Evolutionary conservation across 1,284 basidiomycete genomes (phyloP).

Genomic region (Sanghuangporus baumii): DNA sequence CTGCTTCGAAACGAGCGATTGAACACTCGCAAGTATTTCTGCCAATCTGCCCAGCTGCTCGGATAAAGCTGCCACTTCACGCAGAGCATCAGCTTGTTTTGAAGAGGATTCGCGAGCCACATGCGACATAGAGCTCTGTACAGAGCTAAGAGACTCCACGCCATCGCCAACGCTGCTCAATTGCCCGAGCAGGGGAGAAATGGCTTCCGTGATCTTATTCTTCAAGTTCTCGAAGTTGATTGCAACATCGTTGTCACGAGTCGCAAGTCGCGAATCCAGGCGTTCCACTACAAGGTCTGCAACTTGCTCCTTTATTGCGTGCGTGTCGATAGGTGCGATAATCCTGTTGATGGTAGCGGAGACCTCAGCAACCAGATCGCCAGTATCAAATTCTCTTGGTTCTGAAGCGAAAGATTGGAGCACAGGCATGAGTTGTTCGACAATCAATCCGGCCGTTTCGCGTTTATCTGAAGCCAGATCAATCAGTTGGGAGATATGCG

Average conservation of each 20-base stretch:
- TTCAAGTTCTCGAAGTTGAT: slow-evolving; percentile 59
- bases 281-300: slow-evolving; percentile 80
- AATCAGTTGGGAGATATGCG: slow-evolving; percentile 79
- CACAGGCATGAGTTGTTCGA: slow-evolving; percentile 65
- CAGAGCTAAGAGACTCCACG: not conserved
- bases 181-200: slow-evolving; percentile 43
- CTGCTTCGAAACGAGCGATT: slow-evolving; percentile 8
- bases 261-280: slow-evolving; percentile 69
- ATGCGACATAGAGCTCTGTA: slow-evolving; percentile 1
- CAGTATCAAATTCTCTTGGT: slow-evolving; percentile 43
- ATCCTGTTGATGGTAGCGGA: slow-evolving; percentile 61
- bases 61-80: not conserved
- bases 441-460: slow-evolving; percentile 75
- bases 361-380: slow-evolving; percentile 50
- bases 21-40: slow-evolving; percentile 7
- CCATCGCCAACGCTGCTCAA: slow-evolving; percentile 37
- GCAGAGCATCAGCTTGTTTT: not conserved
- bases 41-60: slow-evolving; percentile 4
- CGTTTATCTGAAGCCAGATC: slow-evolving; percentile 81
- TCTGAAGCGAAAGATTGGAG: slow-evolving; percentile 42
- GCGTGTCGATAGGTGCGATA: slow-evolving; percentile 70
- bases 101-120: not conserved
- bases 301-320: slow-evolving; percentile 80
- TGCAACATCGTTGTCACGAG: slow-evolving; percentile 52
- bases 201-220: slow-evolving; percentile 45